These are phyloP conservation scores for Cadophora gregata DNA, from an alignment of 2,329 filamentous ascomycete species.

Conservation along the genomic window DNA sequence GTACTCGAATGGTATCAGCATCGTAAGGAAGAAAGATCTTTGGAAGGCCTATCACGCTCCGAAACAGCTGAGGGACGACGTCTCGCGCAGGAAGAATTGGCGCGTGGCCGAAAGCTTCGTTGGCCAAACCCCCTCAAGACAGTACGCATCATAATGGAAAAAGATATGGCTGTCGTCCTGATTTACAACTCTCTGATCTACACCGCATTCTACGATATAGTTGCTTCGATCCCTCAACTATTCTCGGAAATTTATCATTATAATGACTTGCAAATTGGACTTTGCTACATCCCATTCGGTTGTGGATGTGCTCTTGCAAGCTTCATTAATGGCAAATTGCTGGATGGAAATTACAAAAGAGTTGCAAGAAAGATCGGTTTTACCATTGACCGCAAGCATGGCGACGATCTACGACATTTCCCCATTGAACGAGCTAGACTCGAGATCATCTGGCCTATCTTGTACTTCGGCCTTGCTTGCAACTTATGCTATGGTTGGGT, in stretches of 20 bases:
- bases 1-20: slow-evolving; percentile 53
- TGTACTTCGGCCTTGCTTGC: slow-evolving; percentile 59
- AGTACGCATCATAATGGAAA: slow-evolving; percentile 59
- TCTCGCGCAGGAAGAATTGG: slow-evolving; percentile 45
- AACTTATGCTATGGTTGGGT: slow-evolving; percentile 65
- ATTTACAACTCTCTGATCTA: slow-evolving; percentile 61
- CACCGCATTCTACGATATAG: slow-evolving; percentile 59
- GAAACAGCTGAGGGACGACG: slow-evolving; percentile 45
- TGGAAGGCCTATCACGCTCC: slow-evolving; percentile 37
- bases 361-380: slow-evolving; percentile 67
- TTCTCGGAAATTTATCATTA: slow-evolving; percentile 43
- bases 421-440: slow-evolving; percentile 52
- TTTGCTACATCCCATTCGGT: slow-evolving; percentile 51
- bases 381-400: slow-evolving; percentile 62
- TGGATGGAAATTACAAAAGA: slow-evolving; percentile 73
- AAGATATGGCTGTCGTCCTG: slow-evolving; percentile 61
- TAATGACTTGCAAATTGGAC: slow-evolving; percentile 44
- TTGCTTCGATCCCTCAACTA: slow-evolving; percentile 58
- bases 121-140: slow-evolving; percentile 64
- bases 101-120: slow-evolving; percentile 51
- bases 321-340: slow-evolving; percentile 60
- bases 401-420: slow-evolving; percentile 45
- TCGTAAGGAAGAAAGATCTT: slow-evolving; percentile 37
- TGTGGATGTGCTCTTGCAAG: slow-evolving; percentile 56
- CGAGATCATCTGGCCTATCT: slow-evolving; percentile 58